Percentiles rank a stretch among this genome's conserved stretches.
phyloP scores from a whole-genome alignment of 2,329 filamentous ascomycete genomes.

The Aspergillus clavatus region DNA sequence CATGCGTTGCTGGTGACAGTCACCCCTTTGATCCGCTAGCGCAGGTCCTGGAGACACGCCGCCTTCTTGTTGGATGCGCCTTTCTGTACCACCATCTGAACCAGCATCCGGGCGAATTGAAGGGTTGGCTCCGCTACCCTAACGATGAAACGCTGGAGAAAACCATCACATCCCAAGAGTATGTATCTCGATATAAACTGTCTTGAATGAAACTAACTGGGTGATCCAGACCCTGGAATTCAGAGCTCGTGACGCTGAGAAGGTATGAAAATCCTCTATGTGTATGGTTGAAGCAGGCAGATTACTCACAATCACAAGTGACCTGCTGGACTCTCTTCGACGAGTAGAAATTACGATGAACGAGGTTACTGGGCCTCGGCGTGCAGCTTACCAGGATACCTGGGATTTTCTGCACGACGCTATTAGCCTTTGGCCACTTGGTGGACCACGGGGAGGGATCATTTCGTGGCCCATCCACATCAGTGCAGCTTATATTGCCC shows the following conservation, averaged over 20 bases:
- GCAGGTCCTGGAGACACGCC: slow-evolving; percentile 26
- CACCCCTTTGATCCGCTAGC: slow-evolving; percentile 23
- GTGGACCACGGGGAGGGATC: slow-evolving; percentile 25
- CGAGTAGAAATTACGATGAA: slow-evolving; percentile 18
- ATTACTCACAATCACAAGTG: slow-evolving; percentile 15
- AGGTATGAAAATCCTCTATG: slow-evolving; percentile 7
- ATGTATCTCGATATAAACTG: neutral
- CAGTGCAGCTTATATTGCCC: slow-evolving; percentile 20
- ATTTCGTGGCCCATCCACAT: slow-evolving; percentile 30
- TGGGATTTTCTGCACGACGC: slow-evolving; percentile 25
- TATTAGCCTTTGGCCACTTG: slow-evolving; percentile 26
- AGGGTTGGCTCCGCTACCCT: slow-evolving; percentile 23
- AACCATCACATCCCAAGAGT: slow-evolving; percentile 11
- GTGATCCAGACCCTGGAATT: slow-evolving; percentile 5
- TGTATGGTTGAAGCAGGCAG: neutral
- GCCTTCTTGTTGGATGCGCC: slow-evolving; percentile 26
- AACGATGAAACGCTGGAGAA: slow-evolving; percentile 6
- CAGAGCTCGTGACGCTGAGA: slow-evolving; percentile 11
- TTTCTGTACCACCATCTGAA: slow-evolving; percentile 26
- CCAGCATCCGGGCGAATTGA: slow-evolving; percentile 19
- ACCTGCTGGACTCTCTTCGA: slow-evolving; percentile 21
- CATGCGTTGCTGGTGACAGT: slow-evolving; percentile 23
- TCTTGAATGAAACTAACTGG: neutral
- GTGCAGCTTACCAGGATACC: slow-evolving; percentile 18
- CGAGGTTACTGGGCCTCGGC: slow-evolving; percentile 8